Evolutionary conservation across 2,329 filamentous ascomycete species (phyloP).

Genomic region (Davidsoniella neocaledoniae): DNA sequence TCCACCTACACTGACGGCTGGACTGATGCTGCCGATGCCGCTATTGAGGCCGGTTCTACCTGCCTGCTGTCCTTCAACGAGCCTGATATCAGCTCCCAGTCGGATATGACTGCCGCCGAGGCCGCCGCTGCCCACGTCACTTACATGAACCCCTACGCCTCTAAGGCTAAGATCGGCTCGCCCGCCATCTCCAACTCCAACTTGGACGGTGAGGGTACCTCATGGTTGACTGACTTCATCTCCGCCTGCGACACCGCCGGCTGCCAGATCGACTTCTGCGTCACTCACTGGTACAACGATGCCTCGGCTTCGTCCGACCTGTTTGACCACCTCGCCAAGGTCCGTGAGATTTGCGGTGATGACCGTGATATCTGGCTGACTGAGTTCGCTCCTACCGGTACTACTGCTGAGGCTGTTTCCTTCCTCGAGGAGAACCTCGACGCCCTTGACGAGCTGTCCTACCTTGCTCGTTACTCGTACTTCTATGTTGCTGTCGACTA

Average conservation of each 20-base stretch:
- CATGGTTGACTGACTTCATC: conserved; percentile 39
- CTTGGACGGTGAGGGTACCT: conserved; percentile 30
- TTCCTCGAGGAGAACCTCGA: conserved; percentile 35
- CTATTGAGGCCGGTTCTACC: conserved; percentile 36
- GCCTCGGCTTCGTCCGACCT: conserved; percentile 31
- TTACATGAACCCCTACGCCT: conserved; percentile 38
- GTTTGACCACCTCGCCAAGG: conserved; percentile 34
- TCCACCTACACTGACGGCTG: conserved; percentile 31
- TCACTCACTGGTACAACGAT: conserved; percentile 46
- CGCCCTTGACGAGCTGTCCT: conserved; percentile 31
- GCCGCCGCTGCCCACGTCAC: conserved; percentile 37
- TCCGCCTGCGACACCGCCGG: conserved; percentile 28
- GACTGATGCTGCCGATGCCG: conserved; percentile 30
- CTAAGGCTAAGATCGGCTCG: conserved; percentile 35
- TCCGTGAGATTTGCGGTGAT: conserved; percentile 26
- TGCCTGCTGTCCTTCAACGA: conserved; percentile 56
- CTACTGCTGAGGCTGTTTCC: conserved; percentile 24
- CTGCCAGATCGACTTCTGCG: conserved; percentile 43
- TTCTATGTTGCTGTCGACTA: conserved; percentile 29
- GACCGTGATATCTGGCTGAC: conserved; percentile 43
- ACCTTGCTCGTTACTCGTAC: conserved; percentile 40
- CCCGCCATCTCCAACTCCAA: conserved; percentile 47
- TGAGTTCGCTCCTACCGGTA: conserved; percentile 41
- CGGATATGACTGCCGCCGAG: conserved; percentile 34
- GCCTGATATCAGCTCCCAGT: conserved; percentile 44